Conservation (phyloP, 2,329 filamentous ascomycete species). For the Sporothrix euskadiensis region DNA sequence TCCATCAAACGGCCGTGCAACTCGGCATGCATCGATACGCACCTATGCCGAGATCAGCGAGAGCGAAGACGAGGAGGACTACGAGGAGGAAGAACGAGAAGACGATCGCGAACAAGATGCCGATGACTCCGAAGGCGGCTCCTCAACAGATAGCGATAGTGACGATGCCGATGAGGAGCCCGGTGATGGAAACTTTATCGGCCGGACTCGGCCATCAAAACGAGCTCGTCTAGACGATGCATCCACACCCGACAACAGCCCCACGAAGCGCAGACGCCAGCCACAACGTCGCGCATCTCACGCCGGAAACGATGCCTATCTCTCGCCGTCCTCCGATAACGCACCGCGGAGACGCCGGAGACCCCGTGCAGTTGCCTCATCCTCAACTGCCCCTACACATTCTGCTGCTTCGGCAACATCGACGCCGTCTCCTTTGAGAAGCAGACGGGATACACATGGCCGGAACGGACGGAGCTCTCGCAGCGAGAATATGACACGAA, state of each 20-base stretch:
- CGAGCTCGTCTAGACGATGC: neutral
- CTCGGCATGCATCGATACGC: conserved; percentile 25
- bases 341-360: neutral
- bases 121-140: conserved; percentile 4
- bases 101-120: neutral
- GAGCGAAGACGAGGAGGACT: conserved; percentile 24
- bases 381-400: neutral
- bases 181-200: conserved; percentile 23
- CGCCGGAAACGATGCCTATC: conserved; percentile 17
- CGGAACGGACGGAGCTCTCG: neutral
- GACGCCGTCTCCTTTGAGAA: neutral
- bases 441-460: neutral
- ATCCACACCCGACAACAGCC: neutral
- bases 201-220: conserved; percentile 3
- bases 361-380: conserved; percentile 2
- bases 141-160: neutral
- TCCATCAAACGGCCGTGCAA: conserved; percentile 22
- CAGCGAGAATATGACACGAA: neutral
- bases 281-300: conserved; percentile 9
- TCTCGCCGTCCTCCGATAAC: conserved; percentile 27
- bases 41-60: conserved; percentile 23
- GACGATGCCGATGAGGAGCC: conserved; percentile 8
- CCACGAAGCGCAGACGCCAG: conserved; percentile 20
- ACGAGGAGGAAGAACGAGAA: neutral
- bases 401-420: neutral